Evolutionary conservation across 331 rosid species (phyloP), one percentile per base, ranked within the genome.

Genomic region (Malus hybrid): DNA sequence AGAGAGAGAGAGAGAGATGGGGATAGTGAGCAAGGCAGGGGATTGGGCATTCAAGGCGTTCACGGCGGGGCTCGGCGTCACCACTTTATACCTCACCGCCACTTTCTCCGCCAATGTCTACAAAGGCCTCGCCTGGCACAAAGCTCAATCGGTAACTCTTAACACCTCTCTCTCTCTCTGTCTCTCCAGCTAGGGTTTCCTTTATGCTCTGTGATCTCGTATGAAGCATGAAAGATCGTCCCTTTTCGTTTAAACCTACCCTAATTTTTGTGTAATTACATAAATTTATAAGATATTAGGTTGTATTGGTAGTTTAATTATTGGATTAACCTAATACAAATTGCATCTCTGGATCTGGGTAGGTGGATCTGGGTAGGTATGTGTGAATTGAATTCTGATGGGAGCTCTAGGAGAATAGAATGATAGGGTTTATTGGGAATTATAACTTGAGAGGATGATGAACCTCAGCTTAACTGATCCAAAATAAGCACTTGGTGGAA

Each of bases 81-180:
- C 95, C 62, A 89, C 97, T 73, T 71, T 93, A 26, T 93, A 90
- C 80, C 97, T 93, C 80, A 73, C 96, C 12, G 91, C 77, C 63
- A 86, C 93, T 32, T 91, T 91, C 83, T 91, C 97, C 73, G 76
- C 80, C 71, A 93, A 93, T 75, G 88, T 93, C 79, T 87, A 93
- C 88, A 84, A 81, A 81, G 98, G 98, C 80, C 74, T 93, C 67
- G 70, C 94, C 42, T 93, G 98, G 96, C 98, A 93, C 83, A 89
- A 91, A 15, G 82, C 94, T 84, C 97, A 93, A 87, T 75, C 94
- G 42, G 97, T 93, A 84, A 72, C 10, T 10, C 18, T 22, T 22
- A n/a, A 57, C 32, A 8, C 2, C 33, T 76, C 68, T 70, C 19
- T 76, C 68, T 70, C 19, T 63, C 70, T 64, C 24, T 16, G 52